Evolutionary conservation across 768 basidiomycete species (phyloP).

Genomic region (Sporobolomyces pararoseus): DNA sequence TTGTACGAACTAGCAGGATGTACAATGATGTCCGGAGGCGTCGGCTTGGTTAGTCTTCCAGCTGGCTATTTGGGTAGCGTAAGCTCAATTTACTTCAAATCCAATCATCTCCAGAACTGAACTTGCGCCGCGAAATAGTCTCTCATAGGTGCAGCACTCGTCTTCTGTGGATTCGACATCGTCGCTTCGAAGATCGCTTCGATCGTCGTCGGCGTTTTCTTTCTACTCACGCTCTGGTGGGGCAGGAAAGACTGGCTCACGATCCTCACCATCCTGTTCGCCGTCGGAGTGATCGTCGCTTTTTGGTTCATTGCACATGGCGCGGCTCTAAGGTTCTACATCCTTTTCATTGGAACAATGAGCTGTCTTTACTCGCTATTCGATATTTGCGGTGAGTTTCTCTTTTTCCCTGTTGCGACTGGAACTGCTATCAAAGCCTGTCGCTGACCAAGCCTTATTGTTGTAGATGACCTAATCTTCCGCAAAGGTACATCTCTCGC

Average conservation of each 20-base stretch:
- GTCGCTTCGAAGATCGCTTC: constrained; percentile 81
- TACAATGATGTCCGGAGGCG: constrained; percentile 81
- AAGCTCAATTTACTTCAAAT: not conserved
- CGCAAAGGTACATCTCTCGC: constrained; percentile 53
- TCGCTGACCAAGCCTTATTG: not conserved
- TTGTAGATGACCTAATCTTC: constrained; percentile 54
- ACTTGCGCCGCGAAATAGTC: constrained; percentile 47
- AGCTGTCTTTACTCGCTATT: constrained; percentile 54
- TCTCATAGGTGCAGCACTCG: constrained; percentile 78
- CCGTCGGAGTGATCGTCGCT: constrained; percentile 70
- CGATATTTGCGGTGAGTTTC: constrained; percentile 58
- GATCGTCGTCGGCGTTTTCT: constrained; percentile 75
- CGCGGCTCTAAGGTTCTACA: constrained; percentile 71
- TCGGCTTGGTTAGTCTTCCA: constrained; percentile 47
- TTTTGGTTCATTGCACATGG: constrained; percentile 73
- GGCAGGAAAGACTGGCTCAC: constrained; percentile 62
- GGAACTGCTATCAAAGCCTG: too few species aligned
- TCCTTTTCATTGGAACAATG: constrained; percentile 48
- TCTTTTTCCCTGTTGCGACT: not conserved
- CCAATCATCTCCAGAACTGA: not conserved
- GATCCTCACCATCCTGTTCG: constrained; percentile 71
- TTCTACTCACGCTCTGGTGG: constrained; percentile 76
- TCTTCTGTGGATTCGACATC: constrained; percentile 68
- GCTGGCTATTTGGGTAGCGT: constrained; percentile 56
- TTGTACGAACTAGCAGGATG: not conserved